phyloP scores from a whole-genome alignment of 495 filamentous ascomycete species.

The Recurvomyces mirabilis region DNA sequence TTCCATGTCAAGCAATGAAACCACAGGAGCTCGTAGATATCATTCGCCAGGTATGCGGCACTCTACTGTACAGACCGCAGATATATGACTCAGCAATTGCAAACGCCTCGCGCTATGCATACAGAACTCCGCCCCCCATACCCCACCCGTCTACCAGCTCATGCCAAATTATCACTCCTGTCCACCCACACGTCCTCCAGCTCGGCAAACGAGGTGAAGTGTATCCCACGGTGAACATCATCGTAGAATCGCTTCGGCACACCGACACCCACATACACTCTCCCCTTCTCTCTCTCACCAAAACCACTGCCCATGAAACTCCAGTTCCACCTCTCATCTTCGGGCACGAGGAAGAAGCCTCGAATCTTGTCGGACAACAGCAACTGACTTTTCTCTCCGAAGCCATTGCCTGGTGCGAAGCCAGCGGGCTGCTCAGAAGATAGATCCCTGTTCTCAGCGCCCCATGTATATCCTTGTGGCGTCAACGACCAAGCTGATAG shows the following conservation, averaged over 20 bases:
- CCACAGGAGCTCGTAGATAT: too few species aligned
- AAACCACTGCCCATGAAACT: conserved; percentile 93
- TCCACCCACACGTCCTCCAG: conserved; percentile 37
- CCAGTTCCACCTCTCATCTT: conserved; percentile 90
- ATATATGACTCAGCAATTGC: too few species aligned
- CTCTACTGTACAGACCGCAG: too few species aligned
- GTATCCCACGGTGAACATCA: conserved; percentile 80
- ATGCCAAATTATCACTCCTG: conserved; percentile 30
- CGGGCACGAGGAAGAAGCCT: conserved; percentile 92
- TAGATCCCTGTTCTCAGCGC: conserved; percentile 86
- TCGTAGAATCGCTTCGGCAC: conserved; percentile 79
- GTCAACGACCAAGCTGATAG: conserved; percentile 87
- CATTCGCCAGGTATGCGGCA: too few species aligned
- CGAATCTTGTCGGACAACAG: conserved; percentile 83
- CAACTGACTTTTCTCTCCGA: conserved; percentile 93
- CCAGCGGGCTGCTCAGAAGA: conserved; percentile 85
- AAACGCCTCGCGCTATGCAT: conserved; percentile 2
- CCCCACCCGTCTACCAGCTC: not conserved
- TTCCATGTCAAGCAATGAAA: too few species aligned
- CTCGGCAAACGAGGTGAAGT: conserved; percentile 50
- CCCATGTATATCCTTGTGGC: conserved; percentile 91
- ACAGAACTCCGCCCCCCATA: not conserved
- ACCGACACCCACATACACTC: conserved; percentile 84
- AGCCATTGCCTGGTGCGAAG: conserved; percentile 60
- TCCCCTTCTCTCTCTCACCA: conserved; percentile 76